A percentile compares a stretch with the other conserved stretches of the same genome.
These are phyloP conservation scores for Acanthamoeba castellanii DNA, from an alignment of 208 protist genomes.

Conservation along the genomic window DNA sequence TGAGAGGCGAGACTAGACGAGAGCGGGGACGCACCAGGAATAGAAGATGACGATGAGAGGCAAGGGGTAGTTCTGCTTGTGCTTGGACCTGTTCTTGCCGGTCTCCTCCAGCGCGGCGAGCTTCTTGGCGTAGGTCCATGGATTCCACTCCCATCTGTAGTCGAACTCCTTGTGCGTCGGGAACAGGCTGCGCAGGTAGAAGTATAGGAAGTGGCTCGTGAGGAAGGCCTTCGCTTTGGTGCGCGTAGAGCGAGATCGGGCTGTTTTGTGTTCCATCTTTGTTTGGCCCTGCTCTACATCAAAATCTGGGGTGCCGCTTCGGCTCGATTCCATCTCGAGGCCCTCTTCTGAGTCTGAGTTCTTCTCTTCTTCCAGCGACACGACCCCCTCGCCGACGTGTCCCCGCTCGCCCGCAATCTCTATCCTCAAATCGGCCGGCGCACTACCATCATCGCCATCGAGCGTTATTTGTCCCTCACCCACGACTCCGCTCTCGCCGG, in stretches of 20 bases:
- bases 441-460: not conserved
- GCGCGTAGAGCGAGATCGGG: not conserved
- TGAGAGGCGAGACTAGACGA: not conserved
- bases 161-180: slow-evolving; percentile 30
- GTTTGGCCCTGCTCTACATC: not conserved
- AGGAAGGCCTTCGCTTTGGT: not conserved
- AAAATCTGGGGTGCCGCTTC: not conserved
- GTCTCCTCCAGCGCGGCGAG: slow-evolving; percentile 13
- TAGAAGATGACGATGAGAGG: slow-evolving; percentile 67
- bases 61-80: slow-evolving; percentile 64
- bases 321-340: not conserved
- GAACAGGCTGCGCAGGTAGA: slow-evolving; percentile 46
- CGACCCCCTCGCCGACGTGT: not conserved
- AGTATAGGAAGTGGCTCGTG: slow-evolving; percentile 17
- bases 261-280: not conserved
- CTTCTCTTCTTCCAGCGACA: not conserved
- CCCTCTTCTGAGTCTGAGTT: not conserved
- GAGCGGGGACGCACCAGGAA: not conserved
- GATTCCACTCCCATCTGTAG: slow-evolving; percentile 44
- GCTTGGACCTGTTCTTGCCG: slow-evolving; percentile 40
- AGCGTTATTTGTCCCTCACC: not conserved
- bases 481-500: not conserved
- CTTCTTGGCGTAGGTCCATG: slow-evolving; percentile 2
- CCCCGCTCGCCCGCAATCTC: not conserved
- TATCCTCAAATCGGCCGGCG: not conserved